A percentile compares a stretch with the other conserved stretches of the same genome.
These are phyloP conservation scores for Streptanthus diversifolius DNA, from an alignment of 345 rosid genomes.

Conservation along the genomic window DNA sequence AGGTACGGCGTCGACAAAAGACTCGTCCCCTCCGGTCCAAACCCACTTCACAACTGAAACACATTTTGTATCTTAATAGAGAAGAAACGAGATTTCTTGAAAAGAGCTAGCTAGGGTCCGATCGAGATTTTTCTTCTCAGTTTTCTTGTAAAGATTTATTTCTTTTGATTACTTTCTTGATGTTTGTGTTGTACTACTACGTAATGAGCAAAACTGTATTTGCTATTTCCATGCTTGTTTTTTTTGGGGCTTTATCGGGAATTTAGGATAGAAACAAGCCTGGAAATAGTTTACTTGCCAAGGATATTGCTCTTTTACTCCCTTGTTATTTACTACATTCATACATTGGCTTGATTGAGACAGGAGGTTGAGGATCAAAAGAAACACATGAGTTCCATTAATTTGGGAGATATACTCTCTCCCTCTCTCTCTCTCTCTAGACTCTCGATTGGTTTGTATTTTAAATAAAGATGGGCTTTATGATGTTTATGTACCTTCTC, in stretches of 20 bases:
- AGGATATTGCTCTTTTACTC: neutral
- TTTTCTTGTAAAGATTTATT: constrained; percentile 19
- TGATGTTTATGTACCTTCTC: neutral
- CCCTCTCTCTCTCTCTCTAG: neutral
- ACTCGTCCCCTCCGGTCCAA: constrained; percentile 88
- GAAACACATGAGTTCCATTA: constrained; percentile 37
- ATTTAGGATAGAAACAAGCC: constrained; percentile 19
- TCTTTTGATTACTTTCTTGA: constrained; percentile 9
- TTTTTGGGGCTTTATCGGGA: constrained; percentile 13
- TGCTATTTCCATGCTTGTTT: constrained; percentile 35
- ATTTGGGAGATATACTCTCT: too few relatives aligned
- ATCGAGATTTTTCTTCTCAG: neutral
- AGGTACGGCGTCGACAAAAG: constrained; percentile 81
- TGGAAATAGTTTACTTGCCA: constrained; percentile 18
- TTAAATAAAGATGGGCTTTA: neutral
- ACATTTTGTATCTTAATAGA: neutral
- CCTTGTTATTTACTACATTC: neutral
- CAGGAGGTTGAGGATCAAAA: constrained; percentile 16
- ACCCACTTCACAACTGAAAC: constrained; percentile 75
- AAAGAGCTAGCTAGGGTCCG: neutral
- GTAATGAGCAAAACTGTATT: neutral
- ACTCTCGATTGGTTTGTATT: neutral
- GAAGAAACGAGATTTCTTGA: constrained; percentile 8
- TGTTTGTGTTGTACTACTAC: constrained; percentile 6
- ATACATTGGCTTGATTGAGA: constrained; percentile 10